Base-by-base conservation (phyloP, 2,329 filamentous ascomycete genomes). In the Neopestalotiopsis sp. region DNA sequence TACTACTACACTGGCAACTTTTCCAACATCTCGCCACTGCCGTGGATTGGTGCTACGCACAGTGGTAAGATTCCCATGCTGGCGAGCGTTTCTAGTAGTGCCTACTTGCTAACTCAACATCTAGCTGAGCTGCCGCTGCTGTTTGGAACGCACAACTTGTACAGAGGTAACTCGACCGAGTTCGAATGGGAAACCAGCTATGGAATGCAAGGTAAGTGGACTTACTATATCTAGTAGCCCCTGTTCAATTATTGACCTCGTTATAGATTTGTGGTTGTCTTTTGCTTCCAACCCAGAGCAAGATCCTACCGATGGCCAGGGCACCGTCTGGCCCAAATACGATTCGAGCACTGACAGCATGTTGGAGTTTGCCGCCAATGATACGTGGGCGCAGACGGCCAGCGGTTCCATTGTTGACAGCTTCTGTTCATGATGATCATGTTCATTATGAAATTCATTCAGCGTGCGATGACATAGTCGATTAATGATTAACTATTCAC, bases 1-100 rank as follows among this genome's bases (percentile, higher is more conserved):
- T 81, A 80, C 69, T 73, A 78, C 61, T 80, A 81, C 67, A 72
- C 75, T 2, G 79, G 79, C 10, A 81, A 81, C 69, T 81, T 80
- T 64, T 76, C 73, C 40, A 78, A 77, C 67, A 71, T 81, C 24
- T 76, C 76, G 4, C 78, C 79, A 53, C 70, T 76, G 34, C 71
- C 71, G 1, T 80, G 76, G 78, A 74, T 79, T 42, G 78, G 78
- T 0, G 77, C 79, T 5, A 71, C 71, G 4, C 74, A 76, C 67
- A 75, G 75, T 45, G 71, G 74, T 76, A 68, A 59, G 72, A 68
- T 30, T 49, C 1, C 24, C 7, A 20, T 62, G 5, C 13, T 49
- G n/a, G 42, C 5, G 28, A 9, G 28, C 7, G 49, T 24, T 45
- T 28, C 3, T n/a, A 38, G 6, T 13, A 2, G 10, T 13, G 32